phyloP scores from a whole-genome alignment of 2,329 filamentous ascomycete species.

The Verticillium isaacii region DNA sequence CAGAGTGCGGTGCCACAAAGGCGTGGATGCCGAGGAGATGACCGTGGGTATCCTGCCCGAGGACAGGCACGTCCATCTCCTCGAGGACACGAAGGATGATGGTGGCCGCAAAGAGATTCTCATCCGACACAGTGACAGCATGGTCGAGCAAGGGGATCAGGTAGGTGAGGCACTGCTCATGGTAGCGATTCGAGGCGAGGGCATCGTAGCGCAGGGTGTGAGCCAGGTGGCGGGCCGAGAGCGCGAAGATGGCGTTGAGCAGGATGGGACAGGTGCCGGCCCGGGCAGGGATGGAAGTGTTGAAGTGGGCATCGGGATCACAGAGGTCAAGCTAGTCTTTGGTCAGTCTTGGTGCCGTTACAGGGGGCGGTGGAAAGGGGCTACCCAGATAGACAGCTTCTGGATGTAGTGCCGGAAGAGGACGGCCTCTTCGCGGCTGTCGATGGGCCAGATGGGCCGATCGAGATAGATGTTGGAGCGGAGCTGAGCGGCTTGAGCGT shows the following conservation, averaged over 20 bases:
- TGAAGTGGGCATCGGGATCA: slow-evolving; percentile 41
- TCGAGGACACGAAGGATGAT: slow-evolving; percentile 54
- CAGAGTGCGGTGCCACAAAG: slow-evolving; percentile 32
- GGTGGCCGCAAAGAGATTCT: slow-evolving; percentile 49
- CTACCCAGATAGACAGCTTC: slow-evolving; percentile 28
- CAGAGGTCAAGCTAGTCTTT: slow-evolving; percentile 34
- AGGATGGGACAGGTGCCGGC: slow-evolving; percentile 46
- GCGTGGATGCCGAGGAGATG: slow-evolving; percentile 41
- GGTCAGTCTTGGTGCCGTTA: slow-evolving; percentile 1
- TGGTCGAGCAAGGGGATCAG: slow-evolving; percentile 42
- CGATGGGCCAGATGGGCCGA: slow-evolving; percentile 20
- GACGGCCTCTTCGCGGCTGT: slow-evolving; percentile 23
- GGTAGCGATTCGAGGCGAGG: slow-evolving; percentile 46
- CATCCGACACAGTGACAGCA: slow-evolving; percentile 34
- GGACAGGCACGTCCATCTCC: slow-evolving; percentile 39
- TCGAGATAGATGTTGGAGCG: slow-evolving; percentile 14
- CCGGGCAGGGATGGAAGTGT: slow-evolving; percentile 46
- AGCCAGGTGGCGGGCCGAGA: slow-evolving; percentile 50
- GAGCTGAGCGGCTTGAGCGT: not conserved
- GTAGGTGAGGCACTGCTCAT: slow-evolving; percentile 46
- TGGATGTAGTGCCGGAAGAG: slow-evolving; percentile 30
- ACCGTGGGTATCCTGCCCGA: slow-evolving; percentile 40
- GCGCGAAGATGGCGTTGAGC: slow-evolving; percentile 52
- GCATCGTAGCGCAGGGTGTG: slow-evolving; percentile 41
- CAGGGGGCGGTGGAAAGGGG: not conserved